These are phyloP conservation scores for Termitomyces heimii DNA, from an alignment of 768 basidiomycete genomes.

Conservation along the genomic window DNA sequence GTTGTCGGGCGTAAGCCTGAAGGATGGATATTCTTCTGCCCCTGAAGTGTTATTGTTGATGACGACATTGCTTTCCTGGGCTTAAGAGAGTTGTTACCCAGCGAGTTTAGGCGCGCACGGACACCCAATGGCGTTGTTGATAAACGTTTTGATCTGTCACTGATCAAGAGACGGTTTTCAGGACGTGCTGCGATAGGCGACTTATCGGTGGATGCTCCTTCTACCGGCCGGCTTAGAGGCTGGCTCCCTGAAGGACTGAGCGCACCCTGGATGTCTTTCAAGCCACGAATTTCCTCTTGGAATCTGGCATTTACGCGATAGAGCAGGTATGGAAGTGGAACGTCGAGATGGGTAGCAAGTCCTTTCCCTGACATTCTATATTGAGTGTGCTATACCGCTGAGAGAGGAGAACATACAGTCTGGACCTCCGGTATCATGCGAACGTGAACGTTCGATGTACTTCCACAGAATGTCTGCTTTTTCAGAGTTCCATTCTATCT, in stretches of 20 bases:
- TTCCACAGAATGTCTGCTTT: conserved; percentile 87
- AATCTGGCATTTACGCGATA: conserved; percentile 81
- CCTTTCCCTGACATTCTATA: conserved; percentile 60
- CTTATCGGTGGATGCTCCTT: conserved; percentile 17
- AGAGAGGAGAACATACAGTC: conserved; percentile 55
- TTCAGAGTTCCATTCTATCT: conserved; percentile 84
- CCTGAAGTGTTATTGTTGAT: conserved; percentile 68
- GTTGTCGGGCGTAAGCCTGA: conserved; percentile 36
- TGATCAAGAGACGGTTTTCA: conserved; percentile 26
- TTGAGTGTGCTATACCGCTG: not conserved
- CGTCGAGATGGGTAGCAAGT: conserved; percentile 71
- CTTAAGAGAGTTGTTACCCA: conserved; percentile 47
- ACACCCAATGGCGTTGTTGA: conserved; percentile 51
- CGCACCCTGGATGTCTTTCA: conserved; percentile 65
- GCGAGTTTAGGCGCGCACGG: conserved; percentile 65
- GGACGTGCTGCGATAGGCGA: conserved; percentile 23
- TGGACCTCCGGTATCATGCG: conserved; percentile 64
- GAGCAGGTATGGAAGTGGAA: conserved; percentile 79
- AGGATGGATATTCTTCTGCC: conserved; percentile 29
- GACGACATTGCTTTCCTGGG: conserved; percentile 60
- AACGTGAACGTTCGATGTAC: conserved; percentile 73
- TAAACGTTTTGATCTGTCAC: conserved; percentile 35
- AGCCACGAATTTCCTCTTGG: conserved; percentile 76
- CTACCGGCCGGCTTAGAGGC: conserved; percentile 24
- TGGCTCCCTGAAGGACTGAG: conserved; percentile 41